A percentile compares a stretch with the other conserved stretches of the same genome.
phyloP scores from a whole-genome alignment of 2,329 filamentous ascomycete species.

The Claviceps pusilla region DNA sequence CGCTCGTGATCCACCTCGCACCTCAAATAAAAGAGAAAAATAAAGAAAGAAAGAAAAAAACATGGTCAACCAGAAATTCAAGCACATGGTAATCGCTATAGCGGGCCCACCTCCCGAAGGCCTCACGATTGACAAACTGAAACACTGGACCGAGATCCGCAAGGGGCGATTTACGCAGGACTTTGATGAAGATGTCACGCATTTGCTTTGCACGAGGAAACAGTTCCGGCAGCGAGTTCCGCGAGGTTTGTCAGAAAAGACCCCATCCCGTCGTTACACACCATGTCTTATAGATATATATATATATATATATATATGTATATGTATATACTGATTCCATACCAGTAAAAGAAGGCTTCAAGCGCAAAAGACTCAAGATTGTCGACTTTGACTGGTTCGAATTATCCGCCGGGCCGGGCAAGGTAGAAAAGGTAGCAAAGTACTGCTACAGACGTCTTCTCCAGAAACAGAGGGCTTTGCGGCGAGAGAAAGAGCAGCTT shows the following conservation, averaged over 20 bases:
- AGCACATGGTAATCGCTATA: constrained; percentile 31
- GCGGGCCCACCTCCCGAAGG: constrained; percentile 41
- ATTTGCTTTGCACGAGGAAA: constrained; percentile 52
- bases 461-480: constrained; percentile 10
- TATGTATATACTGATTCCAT: neutral
- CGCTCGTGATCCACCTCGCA: neutral
- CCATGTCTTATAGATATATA: neutral
- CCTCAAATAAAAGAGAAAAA: neutral
- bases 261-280: neutral
- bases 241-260: constrained; percentile 16
- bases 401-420: constrained; percentile 22
- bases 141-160: constrained; percentile 48
- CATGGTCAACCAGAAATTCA: neutral
- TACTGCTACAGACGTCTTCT: neutral
- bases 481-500: constrained; percentile 19
- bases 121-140: constrained; percentile 39
- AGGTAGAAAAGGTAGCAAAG: neutral
- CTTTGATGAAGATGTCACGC: constrained; percentile 46
- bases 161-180: constrained; percentile 41
- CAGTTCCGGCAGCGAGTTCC: constrained; percentile 37
- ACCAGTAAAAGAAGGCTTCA: constrained; percentile 23
- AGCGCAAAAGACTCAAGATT: constrained; percentile 22
- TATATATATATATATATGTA: no score
- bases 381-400: constrained; percentile 40
- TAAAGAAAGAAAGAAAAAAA: neutral